Conservation (phyloP, 2,329 filamentous ascomycete genomes). For the Alternaria longipes region DNA sequence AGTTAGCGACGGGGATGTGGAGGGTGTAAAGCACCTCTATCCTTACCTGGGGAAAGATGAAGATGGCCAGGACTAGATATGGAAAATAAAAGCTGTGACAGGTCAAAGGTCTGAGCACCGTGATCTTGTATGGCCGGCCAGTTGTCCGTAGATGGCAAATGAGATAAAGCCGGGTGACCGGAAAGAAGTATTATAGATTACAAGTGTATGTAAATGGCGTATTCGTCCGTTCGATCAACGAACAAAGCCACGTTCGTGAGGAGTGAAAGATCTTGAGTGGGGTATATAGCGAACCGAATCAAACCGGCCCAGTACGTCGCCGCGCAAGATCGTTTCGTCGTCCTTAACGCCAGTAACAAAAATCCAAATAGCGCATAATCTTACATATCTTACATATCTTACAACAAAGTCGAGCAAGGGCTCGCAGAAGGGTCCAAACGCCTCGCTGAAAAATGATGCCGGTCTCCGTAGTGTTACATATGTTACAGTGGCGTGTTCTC, state of each 20-base stretch:
- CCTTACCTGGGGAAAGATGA: not conserved
- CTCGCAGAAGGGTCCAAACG: not conserved
- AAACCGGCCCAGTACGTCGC: conserved; percentile 5
- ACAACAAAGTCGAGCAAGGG: conserved; percentile 1
- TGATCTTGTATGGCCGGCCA: not conserved
- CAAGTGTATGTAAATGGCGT: not conserved
- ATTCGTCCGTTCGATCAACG: conserved; percentile 1
- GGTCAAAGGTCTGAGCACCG: not conserved
- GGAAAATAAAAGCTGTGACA: not conserved
- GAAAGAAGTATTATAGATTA: conserved; percentile 14
- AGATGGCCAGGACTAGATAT: not conserved
- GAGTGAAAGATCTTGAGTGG: conserved; percentile 13
- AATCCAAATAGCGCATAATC: not conserved
- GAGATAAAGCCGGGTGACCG: not conserved
- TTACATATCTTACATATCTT: conserved; percentile 12
- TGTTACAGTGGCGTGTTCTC: conserved; percentile 11
- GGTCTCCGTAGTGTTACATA: conserved; percentile 12
- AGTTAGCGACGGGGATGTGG: conserved; percentile 1
- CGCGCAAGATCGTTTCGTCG: conserved; percentile 6
- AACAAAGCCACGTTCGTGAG: conserved; percentile 1
- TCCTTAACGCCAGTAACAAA: not conserved
- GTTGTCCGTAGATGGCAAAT: not conserved
- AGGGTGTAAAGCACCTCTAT: conserved; percentile 1
- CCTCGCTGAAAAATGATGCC: conserved; percentile 2
- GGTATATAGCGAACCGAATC: conserved; percentile 17